Percentiles rank a stretch among this genome's conserved stretches.
Conservation (phyloP, 202 grass and related monocot genomes). For the Cymbopogon flexuosus region DNA sequence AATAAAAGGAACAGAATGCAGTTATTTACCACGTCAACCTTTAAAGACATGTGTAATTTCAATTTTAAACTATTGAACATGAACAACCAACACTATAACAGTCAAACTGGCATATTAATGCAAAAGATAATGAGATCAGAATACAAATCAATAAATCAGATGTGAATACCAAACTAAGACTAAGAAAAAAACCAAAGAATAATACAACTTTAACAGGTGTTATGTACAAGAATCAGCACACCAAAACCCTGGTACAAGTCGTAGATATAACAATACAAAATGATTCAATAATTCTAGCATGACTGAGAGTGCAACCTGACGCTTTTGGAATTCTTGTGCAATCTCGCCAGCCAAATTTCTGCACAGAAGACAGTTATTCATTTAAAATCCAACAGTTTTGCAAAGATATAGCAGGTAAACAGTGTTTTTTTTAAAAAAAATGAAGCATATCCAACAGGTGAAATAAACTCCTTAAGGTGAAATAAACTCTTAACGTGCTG, state of each 20-base stretch:
- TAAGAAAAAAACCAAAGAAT: not conserved
- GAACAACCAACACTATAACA: not conserved
- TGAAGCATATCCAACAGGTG: not conserved
- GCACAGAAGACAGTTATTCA: slow-evolving; percentile 24
- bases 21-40: not conserved
- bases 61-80: slow-evolving; percentile 3
- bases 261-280: not conserved
- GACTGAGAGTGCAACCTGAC: slow-evolving; percentile 52
- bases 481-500: not conserved
- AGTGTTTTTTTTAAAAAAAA: not conserved
- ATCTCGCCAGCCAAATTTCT: slow-evolving; percentile 97
- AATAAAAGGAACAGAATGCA: not conserved
- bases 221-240: not conserved
- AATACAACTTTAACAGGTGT: not conserved
- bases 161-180: not conserved
- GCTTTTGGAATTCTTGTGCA: slow-evolving; percentile 92
- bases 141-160: not conserved
- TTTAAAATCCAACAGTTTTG: slow-evolving; percentile 7
- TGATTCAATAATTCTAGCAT: not conserved
- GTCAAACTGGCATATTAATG: not conserved
- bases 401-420: not conserved
- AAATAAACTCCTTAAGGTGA: too few relatives aligned
- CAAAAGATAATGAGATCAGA: not conserved
- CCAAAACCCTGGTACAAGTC: not conserved
- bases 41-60: not conserved